Base-by-base conservation (phyloP, 2,329 filamentous ascomycete species). In the Cladosporium phlei region DNA sequence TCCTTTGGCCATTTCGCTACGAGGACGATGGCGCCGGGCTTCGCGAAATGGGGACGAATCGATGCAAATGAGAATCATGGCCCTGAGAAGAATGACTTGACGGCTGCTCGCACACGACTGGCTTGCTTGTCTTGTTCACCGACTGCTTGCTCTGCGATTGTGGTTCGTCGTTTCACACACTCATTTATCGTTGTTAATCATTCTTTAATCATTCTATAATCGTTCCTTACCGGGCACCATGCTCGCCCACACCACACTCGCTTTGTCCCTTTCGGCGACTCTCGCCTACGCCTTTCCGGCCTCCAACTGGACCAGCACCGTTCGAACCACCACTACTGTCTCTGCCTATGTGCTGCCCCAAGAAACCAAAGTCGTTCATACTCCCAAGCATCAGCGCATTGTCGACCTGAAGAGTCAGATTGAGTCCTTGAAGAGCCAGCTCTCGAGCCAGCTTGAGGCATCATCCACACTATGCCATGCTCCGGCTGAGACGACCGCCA, bases 161-260 rank as follows among this genome's bases (percentile, higher is more conserved):
- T 44, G 35, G 21, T 34, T n/a, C 12, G 30, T 44, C 21, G 29
- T 25, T 44, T 35, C 22, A 44, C 35, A 44, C 40, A 32, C 28
- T 44, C 40, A 24, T n/a, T 35, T 44, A 24, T 21, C n/a, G 21
- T 30, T 38, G 22, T 24, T 38, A n/a, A 25, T 25, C 24, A 25
- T 11, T 25, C 24, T 25, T 25, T 25, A 25, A 25, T 25, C 6
- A 25, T 25, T n/a, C n/a, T n/a, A n/a, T 22, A 38, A 22, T 38
- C 35, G 29, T 44, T 44, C 30, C 32, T 44, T 44, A 44, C 22
- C 40, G 30, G 38, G 40, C 40, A 44, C 21, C 30, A 44, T 44
- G 40, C 40, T 35, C 40, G 40, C 40, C 24, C 40, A 44, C 40
- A 44, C 40, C 40, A 44, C 40, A 27, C 40, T 44, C 30, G 40